Evolutionary conservation across 768 basidiomycete species (phyloP).

Genomic region (Kwoniella heveanensis): DNA sequence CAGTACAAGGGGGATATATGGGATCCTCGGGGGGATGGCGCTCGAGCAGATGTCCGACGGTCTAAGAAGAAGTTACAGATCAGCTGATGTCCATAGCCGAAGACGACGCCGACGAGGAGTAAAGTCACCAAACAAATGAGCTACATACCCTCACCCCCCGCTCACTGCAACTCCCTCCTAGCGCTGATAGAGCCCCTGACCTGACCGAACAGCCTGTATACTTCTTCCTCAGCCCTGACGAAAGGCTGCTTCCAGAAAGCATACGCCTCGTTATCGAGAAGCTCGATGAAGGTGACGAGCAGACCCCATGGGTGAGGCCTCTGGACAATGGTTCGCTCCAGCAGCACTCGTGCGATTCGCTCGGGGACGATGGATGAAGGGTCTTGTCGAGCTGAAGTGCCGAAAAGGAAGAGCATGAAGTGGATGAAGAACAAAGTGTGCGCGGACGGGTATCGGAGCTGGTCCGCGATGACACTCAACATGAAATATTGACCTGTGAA

Average conservation of each 20-base stretch:
- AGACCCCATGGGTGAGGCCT: constrained; percentile 97
- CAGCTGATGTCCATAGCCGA: too few species aligned
- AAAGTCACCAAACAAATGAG: background rate
- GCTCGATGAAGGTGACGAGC: constrained; percentile 87
- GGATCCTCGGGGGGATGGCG: too few species aligned
- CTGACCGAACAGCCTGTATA: constrained; percentile 37
- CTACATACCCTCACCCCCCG: background rate
- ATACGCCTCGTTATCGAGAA: constrained; percentile 69
- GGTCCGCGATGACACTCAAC: constrained; percentile 86
- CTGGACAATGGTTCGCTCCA: constrained; percentile 91
- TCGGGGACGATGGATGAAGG: constrained; percentile 64
- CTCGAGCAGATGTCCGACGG: too few species aligned
- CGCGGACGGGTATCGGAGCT: constrained; percentile 95
- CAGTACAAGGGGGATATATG: too few species aligned
- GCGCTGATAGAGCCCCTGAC: constrained; percentile 11
- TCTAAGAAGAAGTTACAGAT: too few species aligned
- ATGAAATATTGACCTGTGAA: constrained; percentile 91
- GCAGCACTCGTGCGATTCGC: constrained; percentile 64
- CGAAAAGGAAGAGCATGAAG: constrained; percentile 82
- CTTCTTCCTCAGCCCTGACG: constrained; percentile 49
- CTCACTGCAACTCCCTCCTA: constrained; percentile 17
- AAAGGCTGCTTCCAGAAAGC: constrained; percentile 55
- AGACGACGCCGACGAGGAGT: background rate
- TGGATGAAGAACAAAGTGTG: constrained; percentile 99
- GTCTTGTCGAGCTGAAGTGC: constrained; percentile 40